These are phyloP conservation scores for Cercospora brassicicola DNA, from an alignment of 2,329 filamentous ascomycete species.

Conservation along the genomic window DNA sequence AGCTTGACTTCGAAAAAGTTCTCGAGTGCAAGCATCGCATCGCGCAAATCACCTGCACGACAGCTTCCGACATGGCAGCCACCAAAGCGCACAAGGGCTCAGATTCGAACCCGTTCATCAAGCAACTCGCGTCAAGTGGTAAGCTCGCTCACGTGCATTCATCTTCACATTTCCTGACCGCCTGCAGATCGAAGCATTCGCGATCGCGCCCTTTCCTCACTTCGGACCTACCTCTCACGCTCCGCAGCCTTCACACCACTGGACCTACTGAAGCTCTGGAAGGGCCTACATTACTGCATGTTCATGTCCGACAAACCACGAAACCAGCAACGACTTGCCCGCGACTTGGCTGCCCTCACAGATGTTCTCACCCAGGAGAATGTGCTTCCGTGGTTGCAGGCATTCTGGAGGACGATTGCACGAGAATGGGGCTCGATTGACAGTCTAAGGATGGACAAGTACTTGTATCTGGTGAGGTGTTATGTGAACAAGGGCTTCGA, in stretches of 20 bases:
- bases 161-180: neutral
- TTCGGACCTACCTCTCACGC: slow-evolving; percentile 73
- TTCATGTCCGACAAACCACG: slow-evolving; percentile 90
- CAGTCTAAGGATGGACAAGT: slow-evolving; percentile 75
- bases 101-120: slow-evolving; percentile 63
- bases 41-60: neutral
- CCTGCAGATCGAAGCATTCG: slow-evolving; percentile 32
- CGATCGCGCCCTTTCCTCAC: slow-evolving; percentile 62
- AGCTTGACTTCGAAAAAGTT: slow-evolving; percentile 10
- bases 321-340: slow-evolving; percentile 81
- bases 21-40: slow-evolving; percentile 5
- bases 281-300: slow-evolving; percentile 82
- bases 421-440: slow-evolving; percentile 56
- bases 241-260: slow-evolving; percentile 61
- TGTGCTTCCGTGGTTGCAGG: slow-evolving; percentile 47
- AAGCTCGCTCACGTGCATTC: slow-evolving; percentile 49
- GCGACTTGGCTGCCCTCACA: slow-evolving; percentile 71
- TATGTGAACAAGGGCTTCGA: slow-evolving; percentile 71
- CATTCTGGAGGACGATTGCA: slow-evolving; percentile 55
- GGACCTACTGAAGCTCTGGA: slow-evolving; percentile 88
- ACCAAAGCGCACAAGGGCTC: slow-evolving; percentile 19
- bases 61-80: slow-evolving; percentile 21
- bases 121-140: slow-evolving; percentile 83
- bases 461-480: slow-evolving; percentile 77
- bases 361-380: slow-evolving; percentile 51